Conservation (phyloP, 1,284 basidiomycete species). For the Pseudozyma sp. region DNA sequence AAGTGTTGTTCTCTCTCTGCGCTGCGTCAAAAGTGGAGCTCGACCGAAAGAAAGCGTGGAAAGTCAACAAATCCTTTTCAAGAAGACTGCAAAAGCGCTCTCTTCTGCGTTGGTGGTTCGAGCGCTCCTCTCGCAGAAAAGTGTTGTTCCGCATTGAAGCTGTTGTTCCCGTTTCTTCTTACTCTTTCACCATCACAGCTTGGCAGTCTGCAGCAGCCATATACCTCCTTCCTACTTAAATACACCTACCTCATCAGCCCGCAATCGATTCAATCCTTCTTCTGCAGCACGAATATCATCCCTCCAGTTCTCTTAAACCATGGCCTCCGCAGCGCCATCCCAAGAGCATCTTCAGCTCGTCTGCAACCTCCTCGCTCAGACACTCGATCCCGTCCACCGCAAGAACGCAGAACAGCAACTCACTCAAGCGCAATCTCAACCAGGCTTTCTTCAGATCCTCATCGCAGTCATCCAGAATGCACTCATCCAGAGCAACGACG, state of each 20-base stretch:
- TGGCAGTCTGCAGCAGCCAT: no score
- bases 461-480: slow-evolving; percentile 59
- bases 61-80: slow-evolving; percentile 15
- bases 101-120: slow-evolving; percentile 5
- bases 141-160: no score
- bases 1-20: slow-evolving; percentile 6
- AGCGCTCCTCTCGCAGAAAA: neutral
- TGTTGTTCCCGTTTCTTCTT: slow-evolving; percentile 6
- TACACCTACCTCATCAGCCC: no score
- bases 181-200: slow-evolving; percentile 3
- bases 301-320: slow-evolving; percentile 1
- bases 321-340: slow-evolving; percentile 24
- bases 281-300: no score
- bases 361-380: slow-evolving; percentile 58
- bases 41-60: slow-evolving; percentile 16
- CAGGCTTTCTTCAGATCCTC: slow-evolving; percentile 61
- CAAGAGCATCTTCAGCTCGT: slow-evolving; percentile 59
- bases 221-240: no score
- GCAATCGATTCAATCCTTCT: no score
- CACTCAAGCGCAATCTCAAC: slow-evolving; percentile 53
- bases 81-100: neutral
- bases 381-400: slow-evolving; percentile 59
- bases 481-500: slow-evolving; percentile 29
- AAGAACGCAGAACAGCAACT: slow-evolving; percentile 61
- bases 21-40: neutral